Evolutionary conservation across 208 protist species (phyloP).

Genomic region (Wallacemonas sp.): DNA sequence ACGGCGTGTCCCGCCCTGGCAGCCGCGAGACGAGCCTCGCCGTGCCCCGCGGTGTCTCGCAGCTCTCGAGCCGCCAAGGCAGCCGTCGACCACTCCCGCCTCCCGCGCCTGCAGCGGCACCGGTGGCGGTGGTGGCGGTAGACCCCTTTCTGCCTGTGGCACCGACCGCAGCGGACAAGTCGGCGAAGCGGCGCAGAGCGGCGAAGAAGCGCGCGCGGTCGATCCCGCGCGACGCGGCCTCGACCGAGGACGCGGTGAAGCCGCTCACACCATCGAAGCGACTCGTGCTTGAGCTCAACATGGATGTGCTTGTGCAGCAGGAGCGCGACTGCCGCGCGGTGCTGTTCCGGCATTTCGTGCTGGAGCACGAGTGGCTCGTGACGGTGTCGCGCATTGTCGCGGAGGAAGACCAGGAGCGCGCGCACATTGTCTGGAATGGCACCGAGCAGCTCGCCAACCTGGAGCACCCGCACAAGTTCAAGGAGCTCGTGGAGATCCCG

Average conservation of each 20-base stretch:
- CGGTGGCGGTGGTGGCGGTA: not conserved
- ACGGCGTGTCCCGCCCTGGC: conserved; percentile 13
- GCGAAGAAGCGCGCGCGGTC: conserved; percentile 6
- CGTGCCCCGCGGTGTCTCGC: not conserved
- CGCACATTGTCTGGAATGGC: conserved; percentile 75
- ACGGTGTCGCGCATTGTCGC: conserved; percentile 52
- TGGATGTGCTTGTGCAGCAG: conserved; percentile 33
- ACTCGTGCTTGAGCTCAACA: conserved; percentile 1
- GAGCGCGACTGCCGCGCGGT: conserved; percentile 37
- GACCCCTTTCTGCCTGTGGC: conserved; percentile 1
- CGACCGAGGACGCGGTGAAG: conserved; percentile 2
- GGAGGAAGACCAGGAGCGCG: conserved; percentile 75
- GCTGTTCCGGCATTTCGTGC: conserved; percentile 31
- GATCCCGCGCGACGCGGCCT: conserved; percentile 6
- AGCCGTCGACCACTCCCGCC: no score
- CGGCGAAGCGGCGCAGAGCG: not conserved
- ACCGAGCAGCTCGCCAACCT: conserved; percentile 79
- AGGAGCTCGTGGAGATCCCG: conserved; percentile 40
- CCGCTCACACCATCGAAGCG: conserved; percentile 11
- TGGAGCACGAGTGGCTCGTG: conserved; percentile 71
- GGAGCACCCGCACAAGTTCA: conserved; percentile 79
- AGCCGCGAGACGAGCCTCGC: conserved; percentile 13
- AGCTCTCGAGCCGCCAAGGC: conserved; percentile 9
- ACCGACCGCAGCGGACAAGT: not conserved
- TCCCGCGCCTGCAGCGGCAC: no score